phyloP scores from a whole-genome alignment of 2,329 filamentous ascomycete genomes.

The Neurospora crassa region DNA sequence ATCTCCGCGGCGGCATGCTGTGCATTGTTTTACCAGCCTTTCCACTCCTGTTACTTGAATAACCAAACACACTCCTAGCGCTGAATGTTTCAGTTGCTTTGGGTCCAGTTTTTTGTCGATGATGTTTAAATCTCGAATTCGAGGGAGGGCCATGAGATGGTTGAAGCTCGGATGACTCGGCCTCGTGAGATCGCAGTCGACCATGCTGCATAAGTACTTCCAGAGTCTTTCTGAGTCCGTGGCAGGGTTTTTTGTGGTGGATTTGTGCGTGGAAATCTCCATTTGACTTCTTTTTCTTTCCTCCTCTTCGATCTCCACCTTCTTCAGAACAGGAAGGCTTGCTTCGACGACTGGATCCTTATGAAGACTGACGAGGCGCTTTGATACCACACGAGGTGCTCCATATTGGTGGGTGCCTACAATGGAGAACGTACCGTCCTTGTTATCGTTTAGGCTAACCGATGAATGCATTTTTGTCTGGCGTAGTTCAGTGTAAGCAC shows the following conservation, averaged over 20 bases:
- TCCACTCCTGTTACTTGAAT: constrained; percentile 10
- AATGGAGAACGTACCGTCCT: constrained; percentile 14
- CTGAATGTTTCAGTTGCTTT: background rate
- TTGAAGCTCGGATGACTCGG: background rate
- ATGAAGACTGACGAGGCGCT: constrained; percentile 3
- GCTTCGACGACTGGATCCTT: constrained; percentile 2
- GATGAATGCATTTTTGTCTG: background rate
- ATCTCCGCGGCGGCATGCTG: constrained; percentile 7
- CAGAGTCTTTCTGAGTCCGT: constrained; percentile 3
- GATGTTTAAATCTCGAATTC: constrained; percentile 1
- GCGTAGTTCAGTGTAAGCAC: background rate
- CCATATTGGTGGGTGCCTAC: constrained; percentile 1
- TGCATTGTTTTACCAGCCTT: constrained; percentile 6
- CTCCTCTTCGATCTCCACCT: background rate
- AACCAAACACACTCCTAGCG: constrained; percentile 1
- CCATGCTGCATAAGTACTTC: constrained; percentile 3
- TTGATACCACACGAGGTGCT: constrained; percentile 6
- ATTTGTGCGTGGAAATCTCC: background rate
- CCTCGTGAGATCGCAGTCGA: background rate
- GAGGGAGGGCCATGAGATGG: constrained; percentile 4
- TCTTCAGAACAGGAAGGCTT: background rate
- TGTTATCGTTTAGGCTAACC: constrained; percentile 11
- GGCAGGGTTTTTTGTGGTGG: background rate
- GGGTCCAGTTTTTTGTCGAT: background rate
- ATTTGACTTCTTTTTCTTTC: background rate